These are phyloP conservation scores for Taxillus chinensis DNA, from an alignment of 164 flowering plant genomes.

Conservation along the genomic window DNA sequence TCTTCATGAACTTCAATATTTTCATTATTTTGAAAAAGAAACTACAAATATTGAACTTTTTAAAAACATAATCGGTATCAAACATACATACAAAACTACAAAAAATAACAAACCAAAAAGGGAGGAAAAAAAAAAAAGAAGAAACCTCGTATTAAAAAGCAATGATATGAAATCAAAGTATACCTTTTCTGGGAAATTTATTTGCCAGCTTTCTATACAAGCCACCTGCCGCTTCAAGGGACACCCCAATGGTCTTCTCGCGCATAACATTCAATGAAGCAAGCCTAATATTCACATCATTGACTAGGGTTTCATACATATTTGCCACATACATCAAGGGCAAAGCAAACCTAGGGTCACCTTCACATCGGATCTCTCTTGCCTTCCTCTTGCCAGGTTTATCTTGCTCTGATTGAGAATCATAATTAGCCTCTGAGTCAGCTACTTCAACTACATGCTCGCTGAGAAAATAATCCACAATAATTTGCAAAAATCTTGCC, in stretches of 20 bases:
- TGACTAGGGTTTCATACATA: slow-evolving; percentile 75
- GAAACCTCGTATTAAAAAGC: background rate
- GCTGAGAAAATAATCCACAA: slow-evolving; percentile 70
- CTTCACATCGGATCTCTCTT: slow-evolving; percentile 70
- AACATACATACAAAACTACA: too few relatives aligned
- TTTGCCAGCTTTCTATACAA: slow-evolving; percentile 81
- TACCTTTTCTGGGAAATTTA: slow-evolving; percentile 90
- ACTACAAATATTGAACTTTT: too few relatives aligned
- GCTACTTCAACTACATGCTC: slow-evolving; percentile 57
- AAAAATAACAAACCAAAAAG: too few relatives aligned
- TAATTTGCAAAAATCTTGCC: slow-evolving; percentile 76
- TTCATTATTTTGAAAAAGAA: too few relatives aligned
- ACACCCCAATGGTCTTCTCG: slow-evolving; percentile 92
- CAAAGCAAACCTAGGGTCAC: slow-evolving; percentile 81
- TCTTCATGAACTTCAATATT: too few relatives aligned
- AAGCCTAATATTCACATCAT: slow-evolving; percentile 73
- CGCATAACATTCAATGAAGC: slow-evolving; percentile 67
- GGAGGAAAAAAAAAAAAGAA: background rate
- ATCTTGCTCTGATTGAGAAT: slow-evolving; percentile 48
- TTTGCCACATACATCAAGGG: slow-evolving; percentile 98
- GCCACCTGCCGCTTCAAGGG: slow-evolving; percentile 99
- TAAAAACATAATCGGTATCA: too few relatives aligned
- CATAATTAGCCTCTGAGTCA: slow-evolving; percentile 47
- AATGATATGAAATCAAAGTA: background rate
- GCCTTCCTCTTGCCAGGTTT: slow-evolving; percentile 61